These are phyloP conservation scores for Nasturtium officinale DNA, from an alignment of 345 rosid species.

Conservation along the genomic window DNA sequence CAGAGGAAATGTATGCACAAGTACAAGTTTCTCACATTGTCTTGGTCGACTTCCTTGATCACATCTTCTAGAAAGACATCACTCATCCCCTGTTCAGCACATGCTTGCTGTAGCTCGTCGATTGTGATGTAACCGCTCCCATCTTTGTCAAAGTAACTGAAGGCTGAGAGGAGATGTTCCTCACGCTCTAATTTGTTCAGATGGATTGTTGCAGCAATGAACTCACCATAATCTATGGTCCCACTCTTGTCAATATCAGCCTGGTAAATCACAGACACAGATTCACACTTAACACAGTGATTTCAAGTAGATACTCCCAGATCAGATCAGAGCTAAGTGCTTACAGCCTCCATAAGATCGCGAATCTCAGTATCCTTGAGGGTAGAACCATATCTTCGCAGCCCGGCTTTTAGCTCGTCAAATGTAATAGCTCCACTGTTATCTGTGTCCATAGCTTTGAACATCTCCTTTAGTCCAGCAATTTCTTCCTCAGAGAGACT, in stretches of 20 bases:
- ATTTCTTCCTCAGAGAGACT: conserved; percentile 99
- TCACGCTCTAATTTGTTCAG: conserved; percentile 93
- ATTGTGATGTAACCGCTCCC: conserved; percentile 93
- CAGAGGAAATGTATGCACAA: conserved; percentile 9
- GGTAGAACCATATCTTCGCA: conserved; percentile 94
- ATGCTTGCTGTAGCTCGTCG: conserved; percentile 96
- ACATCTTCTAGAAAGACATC: conserved; percentile 89
- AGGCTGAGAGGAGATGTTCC: conserved; percentile 97
- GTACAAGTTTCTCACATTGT: conserved; percentile 66
- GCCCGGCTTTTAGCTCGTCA: conserved; percentile 96
- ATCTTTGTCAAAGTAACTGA: conserved; percentile 92
- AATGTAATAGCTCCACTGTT: conserved; percentile 96
- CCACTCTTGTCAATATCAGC: conserved; percentile 99
- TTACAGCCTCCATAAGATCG: conserved; percentile 97
- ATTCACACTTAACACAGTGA: conserved; percentile 9
- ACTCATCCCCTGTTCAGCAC: conserved; percentile 89
- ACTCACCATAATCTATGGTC: conserved; percentile 93
- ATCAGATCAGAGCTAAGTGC: conserved; percentile 39
- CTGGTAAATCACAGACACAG: conserved; percentile 48
- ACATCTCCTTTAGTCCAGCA: conserved; percentile 96
- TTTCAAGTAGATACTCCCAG: conserved; percentile 19
- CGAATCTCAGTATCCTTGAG: conserved; percentile 94
- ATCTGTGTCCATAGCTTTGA: conserved; percentile 91
- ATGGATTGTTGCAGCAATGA: too few species aligned
- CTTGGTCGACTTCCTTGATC: conserved; percentile 94